A percentile compares a stretch with the other conserved stretches of the same genome.
phyloP scores from a whole-genome alignment of 2,329 filamentous ascomycete genomes.

The Tolypocladium inflatum region DNA sequence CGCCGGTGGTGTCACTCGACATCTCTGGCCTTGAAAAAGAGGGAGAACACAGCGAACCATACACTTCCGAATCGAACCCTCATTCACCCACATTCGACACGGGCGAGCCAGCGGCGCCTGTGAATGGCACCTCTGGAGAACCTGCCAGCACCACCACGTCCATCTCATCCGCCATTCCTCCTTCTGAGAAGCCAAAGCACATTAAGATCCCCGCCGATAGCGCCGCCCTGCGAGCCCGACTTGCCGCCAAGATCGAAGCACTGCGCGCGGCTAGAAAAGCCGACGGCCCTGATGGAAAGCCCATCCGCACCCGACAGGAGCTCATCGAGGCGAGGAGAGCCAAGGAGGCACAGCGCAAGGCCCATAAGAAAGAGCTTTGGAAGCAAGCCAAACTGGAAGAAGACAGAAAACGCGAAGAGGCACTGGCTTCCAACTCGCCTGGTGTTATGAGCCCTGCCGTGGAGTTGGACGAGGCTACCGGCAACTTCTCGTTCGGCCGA shows the following conservation, averaged over 20 bases:
- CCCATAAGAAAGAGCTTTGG: slow-evolving; percentile 79
- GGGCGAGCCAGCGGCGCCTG: slow-evolving; percentile 28
- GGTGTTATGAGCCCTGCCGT: slow-evolving; percentile 47
- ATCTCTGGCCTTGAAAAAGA: slow-evolving; percentile 22
- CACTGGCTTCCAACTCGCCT: slow-evolving; percentile 53
- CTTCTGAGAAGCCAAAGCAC: slow-evolving; percentile 53
- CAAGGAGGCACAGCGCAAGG: slow-evolving; percentile 80
- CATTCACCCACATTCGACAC: slow-evolving; percentile 49
- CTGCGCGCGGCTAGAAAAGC: slow-evolving; percentile 82
- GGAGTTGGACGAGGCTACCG: slow-evolving; percentile 39
- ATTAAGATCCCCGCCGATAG: slow-evolving; percentile 62
- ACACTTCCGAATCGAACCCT: slow-evolving; percentile 41
- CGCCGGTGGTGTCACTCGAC: slow-evolving; percentile 11
- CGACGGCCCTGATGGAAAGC: slow-evolving; percentile 68
- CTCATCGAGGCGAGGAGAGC: slow-evolving; percentile 80
- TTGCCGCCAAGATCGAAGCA: slow-evolving; percentile 75
- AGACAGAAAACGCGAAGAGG: slow-evolving; percentile 54
- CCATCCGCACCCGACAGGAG: slow-evolving; percentile 76
- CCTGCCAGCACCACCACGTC: slow-evolving; percentile 55
- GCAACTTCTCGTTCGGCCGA: slow-evolving; percentile 80
- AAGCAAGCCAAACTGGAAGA: slow-evolving; percentile 72
- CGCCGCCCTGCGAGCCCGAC: slow-evolving; percentile 64
- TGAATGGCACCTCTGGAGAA: slow-evolving; percentile 30
- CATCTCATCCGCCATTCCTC: slow-evolving; percentile 54
- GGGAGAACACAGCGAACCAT: slow-evolving; percentile 34